Conservation (phyloP, 768 basidiomycete species). For the Phallus indusiatus region DNA sequence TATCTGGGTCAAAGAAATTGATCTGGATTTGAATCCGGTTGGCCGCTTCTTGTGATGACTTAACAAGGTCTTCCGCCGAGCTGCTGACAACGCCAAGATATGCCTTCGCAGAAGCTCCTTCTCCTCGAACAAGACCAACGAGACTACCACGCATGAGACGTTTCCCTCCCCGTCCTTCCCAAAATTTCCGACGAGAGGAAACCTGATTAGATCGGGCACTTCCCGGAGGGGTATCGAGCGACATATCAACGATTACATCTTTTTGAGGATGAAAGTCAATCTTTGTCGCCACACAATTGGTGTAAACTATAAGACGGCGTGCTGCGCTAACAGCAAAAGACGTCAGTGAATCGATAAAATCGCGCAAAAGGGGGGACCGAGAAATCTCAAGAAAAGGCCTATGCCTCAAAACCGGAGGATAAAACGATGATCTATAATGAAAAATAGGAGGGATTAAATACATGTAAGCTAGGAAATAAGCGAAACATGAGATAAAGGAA, state of each 20-base stretch:
- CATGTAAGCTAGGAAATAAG: too few species aligned
- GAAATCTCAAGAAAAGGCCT: too few species aligned
- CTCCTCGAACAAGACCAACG: constrained; percentile 48
- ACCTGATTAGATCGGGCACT: constrained; percentile 34
- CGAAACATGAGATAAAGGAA: too few species aligned
- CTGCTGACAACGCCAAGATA: constrained; percentile 47
- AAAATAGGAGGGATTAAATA: too few species aligned
- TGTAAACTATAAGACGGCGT: too few species aligned
- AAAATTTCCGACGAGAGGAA: constrained; percentile 39
- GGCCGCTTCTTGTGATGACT: constrained; percentile 27
- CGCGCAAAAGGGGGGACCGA: too few species aligned
- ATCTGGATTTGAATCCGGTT: constrained; percentile 37
- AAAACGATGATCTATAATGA: too few species aligned
- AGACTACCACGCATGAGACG: constrained; percentile 54
- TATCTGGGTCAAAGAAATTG: constrained; percentile 52
- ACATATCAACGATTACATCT: constrained; percentile 39
- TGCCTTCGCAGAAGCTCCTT: constrained; percentile 25
- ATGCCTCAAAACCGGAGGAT: too few species aligned
- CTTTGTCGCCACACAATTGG: constrained; percentile 11
- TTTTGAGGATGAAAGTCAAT: constrained; percentile 20
- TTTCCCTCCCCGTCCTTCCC: constrained; percentile 52
- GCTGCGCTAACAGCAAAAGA: too few species aligned
- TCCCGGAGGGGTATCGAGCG: constrained; percentile 46
- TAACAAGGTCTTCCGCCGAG: constrained; percentile 33
- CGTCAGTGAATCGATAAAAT: too few species aligned